Evolutionary conservation across 2,329 filamentous ascomycete species (phyloP), one percentile per base, ranked within the genome.

Genomic region (Ophiosphaerella herpotricha): DNA sequence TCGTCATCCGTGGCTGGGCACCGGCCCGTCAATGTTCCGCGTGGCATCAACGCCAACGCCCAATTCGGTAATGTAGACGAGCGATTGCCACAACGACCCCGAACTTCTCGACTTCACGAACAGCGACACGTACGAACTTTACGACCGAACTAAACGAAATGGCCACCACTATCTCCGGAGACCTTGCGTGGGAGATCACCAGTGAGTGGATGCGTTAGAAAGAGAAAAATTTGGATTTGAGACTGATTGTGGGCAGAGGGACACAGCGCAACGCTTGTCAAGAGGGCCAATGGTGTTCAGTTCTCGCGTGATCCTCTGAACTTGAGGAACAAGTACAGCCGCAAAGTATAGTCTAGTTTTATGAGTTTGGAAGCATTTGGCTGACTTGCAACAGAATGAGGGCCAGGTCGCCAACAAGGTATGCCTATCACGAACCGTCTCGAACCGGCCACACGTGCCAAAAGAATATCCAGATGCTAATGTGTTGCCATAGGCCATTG

Each of bases 231-330:
- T 33, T 14, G 36, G 39, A 46, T 42, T 39, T 47, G 51, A 50
- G 46, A 47, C 54, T 55, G 50, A 61, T 53, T 39, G 41, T 34
- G 44, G 46, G 66, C 74, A 97, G 92, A 91, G 80, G 81, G 80
- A 82, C 86, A 91, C 81, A 96, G 95, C 82, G 80, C 90, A 75
- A 96, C 82, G 85, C 87, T 96, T 76, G 89, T 93, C 77, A 96
- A 96, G 88, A 89, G 90, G 81, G 82, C 82, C 72, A 91, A 90
- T 73, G 89, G 90, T 76, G 82, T 89, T 68, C 89, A 90, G 80
- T 91, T 99, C 85, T 97, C 93, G 68, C 89, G 89, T 70, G 93
- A 97, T 76, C 90, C 92, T 71, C 80, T 97, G 67, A 99, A 97
- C 86, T 80, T 97, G 78, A 83, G 80, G 77, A 97, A 97, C 88